Evolutionary conservation across 148 eudicot genomes (phyloP).

Genomic region (Drosera capensis): DNA sequence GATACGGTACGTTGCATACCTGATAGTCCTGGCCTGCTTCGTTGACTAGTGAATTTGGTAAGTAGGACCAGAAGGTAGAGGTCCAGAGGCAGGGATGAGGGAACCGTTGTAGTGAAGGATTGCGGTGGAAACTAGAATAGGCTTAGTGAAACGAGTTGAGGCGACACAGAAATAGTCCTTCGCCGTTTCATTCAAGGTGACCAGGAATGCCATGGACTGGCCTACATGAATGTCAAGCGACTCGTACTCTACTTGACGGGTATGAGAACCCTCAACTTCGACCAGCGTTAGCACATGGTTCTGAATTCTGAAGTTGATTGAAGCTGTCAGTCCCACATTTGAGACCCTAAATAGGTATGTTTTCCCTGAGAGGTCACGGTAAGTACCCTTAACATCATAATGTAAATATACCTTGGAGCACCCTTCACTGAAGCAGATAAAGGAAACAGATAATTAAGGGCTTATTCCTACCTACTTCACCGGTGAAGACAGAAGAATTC

Average conservation of each 20-base stretch:
- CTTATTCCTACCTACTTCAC: slow-evolving; percentile 37
- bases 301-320: slow-evolving; percentile 69
- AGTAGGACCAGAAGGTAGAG: slow-evolving; percentile 55
- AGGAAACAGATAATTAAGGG: no score
- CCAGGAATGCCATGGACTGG: slow-evolving; percentile 67
- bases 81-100: slow-evolving; percentile 43
- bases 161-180: slow-evolving; percentile 86
- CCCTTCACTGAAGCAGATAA: no score
- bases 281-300: slow-evolving; percentile 49
- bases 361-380: slow-evolving; percentile 37
- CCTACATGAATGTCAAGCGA: slow-evolving; percentile 73
- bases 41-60: slow-evolving; percentile 54
- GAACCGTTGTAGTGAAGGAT: slow-evolving; percentile 70
- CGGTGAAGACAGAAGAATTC: slow-evolving; percentile 16
- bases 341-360: slow-evolving; percentile 60
- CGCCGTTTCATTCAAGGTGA: no score
- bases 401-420: no score
- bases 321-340: slow-evolving; percentile 42
- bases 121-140: slow-evolving; percentile 32
- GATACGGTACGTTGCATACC: slow-evolving; percentile 20
- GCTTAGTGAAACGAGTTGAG: slow-evolving; percentile 53
- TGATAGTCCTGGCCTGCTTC: slow-evolving; percentile 76
- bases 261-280: slow-evolving; percentile 75
- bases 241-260: slow-evolving; percentile 48
- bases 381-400: not conserved